Conservation (phyloP, 768 basidiomycete genomes). For the Termitomyces sp. region DNA sequence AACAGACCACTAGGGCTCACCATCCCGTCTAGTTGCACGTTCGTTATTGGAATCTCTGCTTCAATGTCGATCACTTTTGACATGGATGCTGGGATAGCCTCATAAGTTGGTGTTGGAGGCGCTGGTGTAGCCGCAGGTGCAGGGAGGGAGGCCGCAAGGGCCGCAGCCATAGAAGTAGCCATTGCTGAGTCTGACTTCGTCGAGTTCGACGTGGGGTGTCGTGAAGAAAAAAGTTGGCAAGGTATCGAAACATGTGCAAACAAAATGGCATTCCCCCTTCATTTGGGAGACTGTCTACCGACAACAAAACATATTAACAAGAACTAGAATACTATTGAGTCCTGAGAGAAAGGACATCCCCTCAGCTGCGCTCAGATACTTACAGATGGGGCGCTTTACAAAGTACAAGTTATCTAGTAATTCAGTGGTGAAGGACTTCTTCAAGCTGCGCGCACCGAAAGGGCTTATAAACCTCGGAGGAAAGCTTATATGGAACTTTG, state of each 20-base stretch:
- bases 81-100: constrained; percentile 90
- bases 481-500: neutral
- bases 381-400: neutral
- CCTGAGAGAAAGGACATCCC: neutral
- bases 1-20: constrained; percentile 41
- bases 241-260: constrained; percentile 27
- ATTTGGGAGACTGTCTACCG: neutral
- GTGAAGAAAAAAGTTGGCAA: constrained; percentile 16
- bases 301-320: no score
- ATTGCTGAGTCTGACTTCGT: constrained; percentile 28
- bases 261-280: neutral
- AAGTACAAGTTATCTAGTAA: neutral
- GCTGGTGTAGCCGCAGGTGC: constrained; percentile 55
- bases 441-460: constrained; percentile 4
- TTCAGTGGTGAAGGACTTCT: neutral
- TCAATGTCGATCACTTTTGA: constrained; percentile 92
- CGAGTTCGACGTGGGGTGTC: neutral
- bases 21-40: constrained; percentile 82
- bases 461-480: neutral
- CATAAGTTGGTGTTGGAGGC: constrained; percentile 66
- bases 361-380: neutral
- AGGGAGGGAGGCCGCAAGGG: constrained; percentile 81
- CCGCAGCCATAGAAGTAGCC: constrained; percentile 89
- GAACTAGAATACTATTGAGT: neutral
- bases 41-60: constrained; percentile 75